phyloP scores from a whole-genome alignment of 1,284 basidiomycete species.

The Trametes versicolor region DNA sequence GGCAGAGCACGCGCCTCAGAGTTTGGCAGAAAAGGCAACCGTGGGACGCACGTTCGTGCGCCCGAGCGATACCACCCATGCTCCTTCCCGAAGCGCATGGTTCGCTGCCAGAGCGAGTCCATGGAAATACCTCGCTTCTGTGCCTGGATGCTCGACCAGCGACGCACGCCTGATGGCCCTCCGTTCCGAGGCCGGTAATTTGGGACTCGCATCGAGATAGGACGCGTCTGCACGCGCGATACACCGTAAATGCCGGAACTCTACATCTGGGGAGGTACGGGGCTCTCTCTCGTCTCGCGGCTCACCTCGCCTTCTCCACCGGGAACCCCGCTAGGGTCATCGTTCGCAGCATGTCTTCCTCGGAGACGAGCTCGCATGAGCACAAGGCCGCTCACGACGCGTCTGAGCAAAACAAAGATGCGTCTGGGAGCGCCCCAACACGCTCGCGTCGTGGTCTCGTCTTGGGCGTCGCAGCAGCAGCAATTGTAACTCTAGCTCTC shows the following conservation, averaged over 20 bases:
- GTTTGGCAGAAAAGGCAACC: not conserved
- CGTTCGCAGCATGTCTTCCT: slow-evolving; percentile 5
- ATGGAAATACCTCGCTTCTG: slow-evolving; percentile 1
- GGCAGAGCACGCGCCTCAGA: not conserved
- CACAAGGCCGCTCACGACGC: slow-evolving; percentile 3
- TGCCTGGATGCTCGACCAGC: not conserved
- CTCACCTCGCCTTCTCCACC: not conserved
- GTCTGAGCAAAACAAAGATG: not conserved
- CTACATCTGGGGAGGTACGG: not conserved
- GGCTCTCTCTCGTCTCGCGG: not conserved
- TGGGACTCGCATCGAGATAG: not conserved
- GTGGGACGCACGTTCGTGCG: slow-evolving; percentile 10
- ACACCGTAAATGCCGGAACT: slow-evolving; percentile 1
- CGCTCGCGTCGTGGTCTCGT: slow-evolving; percentile 16
- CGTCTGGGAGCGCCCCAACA: not conserved
- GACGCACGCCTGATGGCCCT: not conserved
- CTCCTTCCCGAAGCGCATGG: not conserved
- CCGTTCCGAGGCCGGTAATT: not conserved
- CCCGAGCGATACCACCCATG: not conserved
- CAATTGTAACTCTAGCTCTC: slow-evolving; percentile 44
- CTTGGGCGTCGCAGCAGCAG: slow-evolving; percentile 23
- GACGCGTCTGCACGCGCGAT: not conserved
- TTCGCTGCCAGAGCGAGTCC: not conserved
- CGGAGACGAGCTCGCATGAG: slow-evolving; percentile 19
- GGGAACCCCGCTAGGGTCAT: not conserved